These are phyloP conservation scores for Garcia nutans DNA, from an alignment of 345 rosid genomes.

Conservation along the genomic window DNA sequence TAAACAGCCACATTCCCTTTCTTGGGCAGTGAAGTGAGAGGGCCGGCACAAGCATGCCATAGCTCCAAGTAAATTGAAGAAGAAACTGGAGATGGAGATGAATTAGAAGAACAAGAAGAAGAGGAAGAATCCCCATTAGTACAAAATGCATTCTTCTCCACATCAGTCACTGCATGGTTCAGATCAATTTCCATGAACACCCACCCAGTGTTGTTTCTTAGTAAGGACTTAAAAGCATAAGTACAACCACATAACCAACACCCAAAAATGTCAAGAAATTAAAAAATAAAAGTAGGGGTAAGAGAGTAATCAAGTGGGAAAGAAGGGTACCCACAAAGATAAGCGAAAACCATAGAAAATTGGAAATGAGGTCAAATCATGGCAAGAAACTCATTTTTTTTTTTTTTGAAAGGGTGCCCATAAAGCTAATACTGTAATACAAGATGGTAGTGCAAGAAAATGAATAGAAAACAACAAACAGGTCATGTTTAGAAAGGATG, in stretches of 20 bases:
- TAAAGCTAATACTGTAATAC: slow-evolving; percentile 26
- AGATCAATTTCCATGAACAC: slow-evolving; percentile 90
- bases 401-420: slow-evolving; percentile 20
- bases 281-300: slow-evolving; percentile 8
- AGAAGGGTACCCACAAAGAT: slow-evolving; percentile 30
- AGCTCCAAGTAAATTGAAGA: slow-evolving; percentile 76
- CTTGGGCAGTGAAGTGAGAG: slow-evolving; percentile 71
- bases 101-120: slow-evolving; percentile 51
- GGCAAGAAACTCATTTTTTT: slow-evolving; percentile 5
- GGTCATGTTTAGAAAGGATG: slow-evolving; percentile 27
- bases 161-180: slow-evolving; percentile 68
- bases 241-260: slow-evolving; percentile 32
- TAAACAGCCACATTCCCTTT: slow-evolving; percentile 77
- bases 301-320: slow-evolving; percentile 33
- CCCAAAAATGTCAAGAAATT: slow-evolving; percentile 16
- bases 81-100: slow-evolving; percentile 46
- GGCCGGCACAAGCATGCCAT: slow-evolving; percentile 96
- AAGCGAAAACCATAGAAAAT: slow-evolving; percentile 15
- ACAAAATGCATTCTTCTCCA: slow-evolving; percentile 52
- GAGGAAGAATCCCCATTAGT: slow-evolving; percentile 49
- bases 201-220: slow-evolving; percentile 15
- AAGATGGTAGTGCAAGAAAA: slow-evolving; percentile 32
- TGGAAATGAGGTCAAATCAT: slow-evolving; percentile 39
- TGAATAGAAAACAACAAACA: slow-evolving; percentile 32
- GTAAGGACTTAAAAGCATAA: slow-evolving; percentile 1